These are phyloP conservation scores for Daedaleopsis sinensis DNA, from an alignment of 768 basidiomycete genomes.

Conservation along the genomic window DNA sequence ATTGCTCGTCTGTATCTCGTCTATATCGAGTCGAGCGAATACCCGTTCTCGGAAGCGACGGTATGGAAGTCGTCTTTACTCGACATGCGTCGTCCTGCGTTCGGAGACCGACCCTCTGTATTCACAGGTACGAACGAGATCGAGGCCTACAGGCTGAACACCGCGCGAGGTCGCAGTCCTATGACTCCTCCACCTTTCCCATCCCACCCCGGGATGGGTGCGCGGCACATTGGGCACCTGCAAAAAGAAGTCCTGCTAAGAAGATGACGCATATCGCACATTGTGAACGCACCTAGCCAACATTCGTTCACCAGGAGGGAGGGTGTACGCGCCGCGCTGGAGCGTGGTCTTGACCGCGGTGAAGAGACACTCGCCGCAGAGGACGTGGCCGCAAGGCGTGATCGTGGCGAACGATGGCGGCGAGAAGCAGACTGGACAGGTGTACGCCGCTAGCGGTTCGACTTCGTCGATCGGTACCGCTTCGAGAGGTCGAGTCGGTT, in stretches of 20 bases:
- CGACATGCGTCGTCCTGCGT: no score
- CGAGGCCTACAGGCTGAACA: conserved; percentile 19
- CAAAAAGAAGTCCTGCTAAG: not conserved
- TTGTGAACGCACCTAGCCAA: conserved; percentile 22
- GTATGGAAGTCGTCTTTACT: no score
- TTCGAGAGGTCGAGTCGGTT: not conserved
- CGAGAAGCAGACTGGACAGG: conserved; percentile 81
- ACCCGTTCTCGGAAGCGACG: no score
- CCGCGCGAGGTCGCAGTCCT: conserved; percentile 28
- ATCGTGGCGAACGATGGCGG: conserved; percentile 75
- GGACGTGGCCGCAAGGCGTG: conserved; percentile 81
- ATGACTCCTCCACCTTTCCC: conserved; percentile 33
- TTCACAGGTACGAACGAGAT: no score
- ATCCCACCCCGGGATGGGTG: conserved; percentile 33
- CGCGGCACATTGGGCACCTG: conserved; percentile 34
- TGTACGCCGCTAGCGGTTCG: conserved; percentile 57
- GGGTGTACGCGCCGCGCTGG: conserved; percentile 42
- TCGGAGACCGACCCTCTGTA: no score
- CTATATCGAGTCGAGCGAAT: no score
- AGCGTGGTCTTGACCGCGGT: conserved; percentile 63
- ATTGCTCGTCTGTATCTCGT: no score
- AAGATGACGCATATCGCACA: not conserved
- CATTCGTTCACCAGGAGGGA: conserved; percentile 22
- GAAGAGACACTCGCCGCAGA: conserved; percentile 74
- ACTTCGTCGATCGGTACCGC: conserved; percentile 18